Evolutionary conservation across 331 rosid species (phyloP).

Genomic region (Spiraea crenata): DNA sequence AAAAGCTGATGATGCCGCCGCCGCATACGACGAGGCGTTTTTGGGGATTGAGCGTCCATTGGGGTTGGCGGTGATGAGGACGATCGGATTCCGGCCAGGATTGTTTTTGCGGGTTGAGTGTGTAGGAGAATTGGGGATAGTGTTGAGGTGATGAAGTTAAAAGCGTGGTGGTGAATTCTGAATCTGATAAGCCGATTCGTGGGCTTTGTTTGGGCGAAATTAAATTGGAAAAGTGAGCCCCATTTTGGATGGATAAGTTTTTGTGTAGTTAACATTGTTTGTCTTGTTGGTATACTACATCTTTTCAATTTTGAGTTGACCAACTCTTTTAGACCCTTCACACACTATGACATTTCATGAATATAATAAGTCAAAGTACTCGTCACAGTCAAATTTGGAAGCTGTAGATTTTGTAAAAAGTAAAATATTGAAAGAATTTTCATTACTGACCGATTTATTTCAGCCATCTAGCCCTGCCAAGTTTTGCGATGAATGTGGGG

Average conservation of each 20-base stretch:
- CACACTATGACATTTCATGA: too few relatives aligned
- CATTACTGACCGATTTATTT: too few relatives aligned
- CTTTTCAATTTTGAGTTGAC: too few relatives aligned
- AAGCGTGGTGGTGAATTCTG: slow-evolving; percentile 2
- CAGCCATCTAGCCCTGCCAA: too few relatives aligned
- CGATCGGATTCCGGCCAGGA: slow-evolving; percentile 1
- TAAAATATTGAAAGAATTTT: too few relatives aligned
- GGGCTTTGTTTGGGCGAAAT: background rate
- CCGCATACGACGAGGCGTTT: slow-evolving; percentile 76
- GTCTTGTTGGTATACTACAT: too few relatives aligned
- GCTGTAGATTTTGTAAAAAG: too few relatives aligned
- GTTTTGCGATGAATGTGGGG: too few relatives aligned
- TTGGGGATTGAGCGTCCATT: slow-evolving; percentile 43
- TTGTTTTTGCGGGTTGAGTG: slow-evolving; percentile 4
- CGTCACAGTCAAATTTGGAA: too few relatives aligned
- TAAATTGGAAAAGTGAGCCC: background rate
- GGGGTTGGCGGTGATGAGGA: slow-evolving; percentile 13
- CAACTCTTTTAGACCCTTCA: too few relatives aligned
- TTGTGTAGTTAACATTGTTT: too few relatives aligned
- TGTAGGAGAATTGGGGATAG: slow-evolving; percentile 28
- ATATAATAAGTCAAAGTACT: too few relatives aligned
- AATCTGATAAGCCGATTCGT: slow-evolving; percentile 4
- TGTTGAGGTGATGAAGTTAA: background rate
- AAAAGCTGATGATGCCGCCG: slow-evolving; percentile 82
- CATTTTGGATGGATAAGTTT: background rate